Conservation (phyloP, 805 yeast genomes). For the Candida sanyiensis region DNA sequence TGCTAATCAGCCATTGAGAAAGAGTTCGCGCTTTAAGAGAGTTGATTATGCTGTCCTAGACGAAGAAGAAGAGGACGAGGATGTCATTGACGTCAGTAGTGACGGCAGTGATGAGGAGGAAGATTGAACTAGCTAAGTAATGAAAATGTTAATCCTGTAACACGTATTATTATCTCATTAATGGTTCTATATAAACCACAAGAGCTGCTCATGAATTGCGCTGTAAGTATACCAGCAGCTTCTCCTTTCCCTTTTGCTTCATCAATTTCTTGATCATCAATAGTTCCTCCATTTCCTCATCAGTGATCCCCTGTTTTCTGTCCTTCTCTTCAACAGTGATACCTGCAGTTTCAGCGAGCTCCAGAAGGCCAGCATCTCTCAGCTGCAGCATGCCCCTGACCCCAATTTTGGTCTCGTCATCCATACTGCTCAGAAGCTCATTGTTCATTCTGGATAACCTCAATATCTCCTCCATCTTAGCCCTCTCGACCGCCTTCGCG, state of each 20-base stretch:
- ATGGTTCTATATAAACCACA: not conserved
- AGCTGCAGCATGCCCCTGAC: constrained; percentile 27
- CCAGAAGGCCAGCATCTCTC: constrained; percentile 40
- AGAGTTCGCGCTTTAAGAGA: constrained; percentile 35
- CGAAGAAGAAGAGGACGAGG: constrained; percentile 7
- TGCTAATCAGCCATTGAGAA: constrained; percentile 31
- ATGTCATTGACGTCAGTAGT: not conserved
- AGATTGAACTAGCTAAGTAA: not conserved
- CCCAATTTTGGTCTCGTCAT: constrained; percentile 29
- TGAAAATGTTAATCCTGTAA: no score
- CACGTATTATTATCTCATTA: no score
- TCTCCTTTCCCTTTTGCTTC: constrained; percentile 63
- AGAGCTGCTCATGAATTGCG: not conserved
- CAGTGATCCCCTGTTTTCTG: constrained; percentile 4
- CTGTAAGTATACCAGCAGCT: constrained; percentile 52
- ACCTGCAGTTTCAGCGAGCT: constrained; percentile 34
- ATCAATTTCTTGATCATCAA: constrained; percentile 54
- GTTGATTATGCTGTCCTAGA: constrained; percentile 33
- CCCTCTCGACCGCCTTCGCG: constrained; percentile 26
- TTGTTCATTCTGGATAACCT: constrained; percentile 33
- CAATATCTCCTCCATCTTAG: constrained; percentile 31
- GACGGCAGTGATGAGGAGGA: not conserved
- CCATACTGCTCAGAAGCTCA: constrained; percentile 25
- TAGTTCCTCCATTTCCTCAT: constrained; percentile 46
- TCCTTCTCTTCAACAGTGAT: constrained; percentile 26